Base-by-base conservation (phyloP, 192 early-diverging fungal genomes). In the Coemansia sp. region DNA sequence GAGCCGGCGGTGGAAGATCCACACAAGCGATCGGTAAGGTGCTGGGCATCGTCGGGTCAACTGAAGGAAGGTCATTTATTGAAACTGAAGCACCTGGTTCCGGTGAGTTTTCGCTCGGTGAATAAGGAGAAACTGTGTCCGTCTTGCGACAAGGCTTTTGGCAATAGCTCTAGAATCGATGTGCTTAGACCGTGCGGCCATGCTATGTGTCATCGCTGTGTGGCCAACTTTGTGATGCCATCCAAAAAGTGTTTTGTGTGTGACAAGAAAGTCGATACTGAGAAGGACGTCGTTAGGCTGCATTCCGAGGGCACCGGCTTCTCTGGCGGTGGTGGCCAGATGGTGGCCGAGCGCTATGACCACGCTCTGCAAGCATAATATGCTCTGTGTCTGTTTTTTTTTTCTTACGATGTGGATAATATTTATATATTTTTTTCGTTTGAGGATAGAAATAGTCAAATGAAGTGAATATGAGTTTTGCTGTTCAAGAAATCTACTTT, bases 301-400 rank as follows among this genome's bases (percentile, higher is more conserved):
- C 63, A 66, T 16, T 70, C 78, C 0, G 78, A 81, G 18, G 78
- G 78, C 12, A 81, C 78, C 0, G 78, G 73, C 16, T 81, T 81
- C 56, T 42, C 78, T 10, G 78, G 61, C 1, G 78, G 56, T 14
- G 78, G 78, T 6, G 78, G 78, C 18, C 63, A 63, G 55, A 81
- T 81, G 78, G 67, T 81, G 1, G 78, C 78, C 10, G 66, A 69
- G 17, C 61, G 69, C 11, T 81, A 81, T 34, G 69, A 49, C 36
- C 72, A 67, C 33, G 73, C 78, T 4, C 54, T 81, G 18, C 78
- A 81, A 16, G 78, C 73, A 3, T 81, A 64, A 51, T 11, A n/a
- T n/a, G 45, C 12, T 31, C 3, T 60, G 36, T 10, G 17, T 7
- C 42, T 60, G 14, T 8, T 5, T 28, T 54, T 18, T 54, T 18